Base-by-base conservation (phyloP, 371 early-diverging fungal genomes). In the Syncephalastrum monosporum region DNA sequence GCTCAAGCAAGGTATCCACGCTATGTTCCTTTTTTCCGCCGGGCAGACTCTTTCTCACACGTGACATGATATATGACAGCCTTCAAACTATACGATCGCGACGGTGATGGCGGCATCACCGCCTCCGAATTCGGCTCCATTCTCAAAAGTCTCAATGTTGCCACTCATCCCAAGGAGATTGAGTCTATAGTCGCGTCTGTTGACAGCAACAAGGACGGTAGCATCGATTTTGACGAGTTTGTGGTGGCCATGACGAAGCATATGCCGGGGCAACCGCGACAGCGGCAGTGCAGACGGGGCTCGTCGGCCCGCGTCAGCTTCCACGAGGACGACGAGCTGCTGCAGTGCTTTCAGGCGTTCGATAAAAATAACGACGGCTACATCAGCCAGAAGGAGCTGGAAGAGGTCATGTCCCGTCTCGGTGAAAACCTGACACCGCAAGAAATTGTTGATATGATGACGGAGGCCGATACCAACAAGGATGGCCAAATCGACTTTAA, bases 381-480 rank as follows among this genome's bases (percentile, higher is more conserved):
- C 16, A 89, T 91, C 42, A 75, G 83, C 6, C 63, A 84, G 25
- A 75, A 83, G 53, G 87, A 90, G 50, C 61, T 90, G 21, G 71
- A 81, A 50, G 69, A 87, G 13, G 85, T 90, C 16, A 85, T 89
- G 17, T 64, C 69, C 12, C 83, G 87, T 56, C 71, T 91, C 4
- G 87, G 86, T 21, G 87, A 90, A 52, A 70, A 78, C 42, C 56
- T 91, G 47, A 84, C 81, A 7, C 82, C 83, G 21, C 83, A 87
- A 50, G 91, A 91, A 50, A 58, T 91, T 24, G 82, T 80, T 53
- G 89, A 89, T 55, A 90, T 91, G 91, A 89, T 91, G 58, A 78
- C 83, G 27, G 90, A 90, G 60, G 89, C 86, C 3, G 91, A 89
- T 64, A 64, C 75, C 19, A 85, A 89, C 61, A 80, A 84, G 2